These are phyloP conservation scores for Irpex lacteus DNA, from an alignment of 1,284 basidiomycete species.

Conservation along the genomic window DNA sequence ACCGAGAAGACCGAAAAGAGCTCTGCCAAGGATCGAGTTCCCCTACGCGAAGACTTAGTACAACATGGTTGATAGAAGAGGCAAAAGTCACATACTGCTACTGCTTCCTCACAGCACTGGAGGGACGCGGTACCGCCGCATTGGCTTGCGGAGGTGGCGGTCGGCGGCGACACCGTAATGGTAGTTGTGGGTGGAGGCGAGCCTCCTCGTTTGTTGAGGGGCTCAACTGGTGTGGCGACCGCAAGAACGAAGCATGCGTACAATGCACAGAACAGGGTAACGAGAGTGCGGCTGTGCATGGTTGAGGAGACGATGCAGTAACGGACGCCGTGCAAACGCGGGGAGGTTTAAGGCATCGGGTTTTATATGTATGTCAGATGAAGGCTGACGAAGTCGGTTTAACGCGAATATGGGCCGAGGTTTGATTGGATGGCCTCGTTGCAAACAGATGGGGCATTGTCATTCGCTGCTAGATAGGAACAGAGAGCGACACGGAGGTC, in stretches of 20 bases:
- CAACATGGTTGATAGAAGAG: neutral
- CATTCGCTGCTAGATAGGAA: neutral
- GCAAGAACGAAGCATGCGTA: conserved; percentile 16
- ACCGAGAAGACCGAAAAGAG: conserved; percentile 17
- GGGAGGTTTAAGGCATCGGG: neutral
- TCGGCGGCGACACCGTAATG: conserved; percentile 12
- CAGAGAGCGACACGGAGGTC: neutral
- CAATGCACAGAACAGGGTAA: conserved; percentile 15
- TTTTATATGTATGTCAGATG: neutral
- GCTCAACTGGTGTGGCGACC: conserved; percentile 18
- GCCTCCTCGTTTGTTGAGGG: conserved; percentile 5
- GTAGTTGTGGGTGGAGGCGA: conserved; percentile 8
- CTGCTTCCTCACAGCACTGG: conserved; percentile 5
- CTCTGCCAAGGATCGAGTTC: conserved; percentile 7
- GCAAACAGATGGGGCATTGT: neutral
- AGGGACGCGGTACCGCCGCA: conserved; percentile 8
- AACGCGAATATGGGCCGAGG: neutral
- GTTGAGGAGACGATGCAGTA: conserved; percentile 1
- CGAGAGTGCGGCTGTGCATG: conserved; percentile 19
- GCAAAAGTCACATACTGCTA: neutral
- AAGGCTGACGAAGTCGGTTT: neutral
- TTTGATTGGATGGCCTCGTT: neutral
- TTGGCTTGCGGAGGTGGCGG: conserved; percentile 6
- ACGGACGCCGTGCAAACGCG: neutral
- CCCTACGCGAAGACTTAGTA: conserved; percentile 6